Conservation (phyloP, 2,329 filamentous ascomycete species). For the Hymenoscyphus fructigenus region DNA sequence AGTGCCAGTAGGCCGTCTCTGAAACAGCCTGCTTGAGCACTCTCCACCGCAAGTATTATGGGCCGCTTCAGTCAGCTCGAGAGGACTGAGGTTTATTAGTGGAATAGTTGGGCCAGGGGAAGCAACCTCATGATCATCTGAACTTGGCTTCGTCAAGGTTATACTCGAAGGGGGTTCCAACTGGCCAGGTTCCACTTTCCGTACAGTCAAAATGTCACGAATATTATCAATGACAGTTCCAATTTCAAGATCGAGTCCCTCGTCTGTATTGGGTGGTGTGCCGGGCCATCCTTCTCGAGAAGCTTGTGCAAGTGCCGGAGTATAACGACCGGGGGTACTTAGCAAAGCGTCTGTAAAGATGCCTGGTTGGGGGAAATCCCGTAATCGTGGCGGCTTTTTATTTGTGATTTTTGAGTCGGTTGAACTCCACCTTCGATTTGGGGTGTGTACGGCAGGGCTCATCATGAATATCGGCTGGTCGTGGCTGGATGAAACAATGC, state of each 20-base stretch:
- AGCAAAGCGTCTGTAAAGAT: not conserved
- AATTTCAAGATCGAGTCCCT: slow-evolving; percentile 18
- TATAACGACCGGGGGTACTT: not conserved
- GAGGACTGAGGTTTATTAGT: not conserved
- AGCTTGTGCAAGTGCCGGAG: not conserved
- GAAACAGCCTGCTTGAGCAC: not conserved
- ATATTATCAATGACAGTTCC: slow-evolving; percentile 27
- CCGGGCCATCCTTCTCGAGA: not conserved
- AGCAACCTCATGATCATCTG: not conserved
- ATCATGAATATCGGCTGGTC: not conserved
- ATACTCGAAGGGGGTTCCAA: slow-evolving; percentile 25
- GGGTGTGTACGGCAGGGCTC: not conserved
- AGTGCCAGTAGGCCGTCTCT: slow-evolving; percentile 13
- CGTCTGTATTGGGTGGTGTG: slow-evolving; percentile 11
- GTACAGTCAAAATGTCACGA: slow-evolving; percentile 24
- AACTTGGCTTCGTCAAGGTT: slow-evolving; percentile 29
- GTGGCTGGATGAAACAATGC: not conserved
- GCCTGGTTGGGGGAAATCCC: not conserved
- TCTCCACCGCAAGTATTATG: slow-evolving; percentile 2
- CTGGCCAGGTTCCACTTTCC: slow-evolving; percentile 15
- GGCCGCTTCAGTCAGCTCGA: not conserved
- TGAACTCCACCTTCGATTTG: slow-evolving; percentile 1
- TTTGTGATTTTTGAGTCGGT: slow-evolving; percentile 7
- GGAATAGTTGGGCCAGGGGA: not conserved
- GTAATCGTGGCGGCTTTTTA: slow-evolving; percentile 5